Base-by-base conservation (phyloP, 164 flowering plant species). In the Akebia trifoliata region DNA sequence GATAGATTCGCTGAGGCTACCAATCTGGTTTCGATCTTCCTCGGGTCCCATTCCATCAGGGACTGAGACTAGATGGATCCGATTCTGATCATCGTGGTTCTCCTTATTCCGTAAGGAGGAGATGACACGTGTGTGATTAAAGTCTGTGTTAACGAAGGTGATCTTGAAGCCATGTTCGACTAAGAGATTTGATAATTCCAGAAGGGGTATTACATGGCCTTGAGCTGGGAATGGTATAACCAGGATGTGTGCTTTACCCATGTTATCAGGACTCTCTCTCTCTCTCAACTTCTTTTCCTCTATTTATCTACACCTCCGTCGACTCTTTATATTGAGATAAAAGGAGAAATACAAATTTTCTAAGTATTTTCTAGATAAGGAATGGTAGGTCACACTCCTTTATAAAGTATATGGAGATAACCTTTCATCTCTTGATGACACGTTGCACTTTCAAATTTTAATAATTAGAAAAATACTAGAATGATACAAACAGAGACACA, bases 31-130 rank as follows among this genome's bases (percentile, higher is more conserved):
- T 25, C 72, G 68, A 38, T 74, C 68, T 20, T 65, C 78, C 15
- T n/a, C 29, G 0, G 74, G 44, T 30, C 44, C 67, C 52, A 74
- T 4, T 2, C 75, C 82, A 57, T 75, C 80, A 7, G 77, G 69
- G 8, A 78, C 45, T 1, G 72, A 73, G 1, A 50, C 66, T 29
- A 76, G 18, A 50, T 15, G 48, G 18, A 72, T 49, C 39, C 12
- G 11, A 45, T 61, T 42, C 18, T 36, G 28, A 0, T 50, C 29
- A 10, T 10, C 5, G n/a, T 12, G 5, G 4, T 30, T 0, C 4
- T n/a, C 11, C 32, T n/a, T n/a, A n/a, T 15, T 8, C 32, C 14
- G 22, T 11, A 18, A 7, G 0, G 67, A 39, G 21, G 29, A 11
- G 42, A 57, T 6, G 20, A 63, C 22, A 0, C 30, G 39, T 4